These are phyloP conservation scores for Dillenia turbinata DNA, from an alignment of 164 flowering plant species.

Conservation along the genomic window DNA sequence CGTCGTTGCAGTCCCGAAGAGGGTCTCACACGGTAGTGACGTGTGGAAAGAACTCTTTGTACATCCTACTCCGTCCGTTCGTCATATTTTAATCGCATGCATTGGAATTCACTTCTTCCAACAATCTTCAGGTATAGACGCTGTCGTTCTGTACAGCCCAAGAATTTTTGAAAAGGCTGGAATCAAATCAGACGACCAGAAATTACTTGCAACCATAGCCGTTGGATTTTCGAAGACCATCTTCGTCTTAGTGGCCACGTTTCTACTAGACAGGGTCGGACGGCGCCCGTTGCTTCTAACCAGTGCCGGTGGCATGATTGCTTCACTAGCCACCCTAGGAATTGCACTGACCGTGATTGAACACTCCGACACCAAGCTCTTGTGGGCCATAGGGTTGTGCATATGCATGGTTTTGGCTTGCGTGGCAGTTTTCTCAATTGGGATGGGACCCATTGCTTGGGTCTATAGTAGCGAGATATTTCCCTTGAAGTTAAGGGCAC, in stretches of 20 bases:
- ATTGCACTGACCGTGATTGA: conserved; percentile 33
- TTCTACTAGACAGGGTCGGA: conserved; percentile 49
- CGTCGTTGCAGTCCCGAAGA: conserved; percentile 31
- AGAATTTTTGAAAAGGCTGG: conserved; percentile 65
- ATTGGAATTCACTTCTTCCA: conserved; percentile 78
- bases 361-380: conserved; percentile 23
- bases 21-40: conserved; percentile 32
- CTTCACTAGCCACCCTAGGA: conserved; percentile 36
- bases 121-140: conserved; percentile 66
- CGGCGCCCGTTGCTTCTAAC: conserved; percentile 58
- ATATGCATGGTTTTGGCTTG: conserved; percentile 27
- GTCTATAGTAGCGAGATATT: conserved; percentile 74
- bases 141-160: conserved; percentile 68
- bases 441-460: conserved; percentile 78
- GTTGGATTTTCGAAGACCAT: conserved; percentile 60
- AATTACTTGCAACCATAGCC: conserved; percentile 57
- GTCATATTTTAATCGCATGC: conserved; percentile 48
- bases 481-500: conserved; percentile 57
- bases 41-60: conserved; percentile 64
- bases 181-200: conserved; percentile 17
- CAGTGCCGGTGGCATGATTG: conserved; percentile 57
- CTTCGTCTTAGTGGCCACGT: conserved; percentile 51
- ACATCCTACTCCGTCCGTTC: conserved; percentile 54
- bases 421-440: conserved; percentile 62
- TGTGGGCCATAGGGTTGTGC: conserved; percentile 47